Percentiles rank a stretch among this genome's conserved stretches.
Conservation (phyloP, 352 stramenopile genomes). For the Globisporangium recalcitrans region DNA sequence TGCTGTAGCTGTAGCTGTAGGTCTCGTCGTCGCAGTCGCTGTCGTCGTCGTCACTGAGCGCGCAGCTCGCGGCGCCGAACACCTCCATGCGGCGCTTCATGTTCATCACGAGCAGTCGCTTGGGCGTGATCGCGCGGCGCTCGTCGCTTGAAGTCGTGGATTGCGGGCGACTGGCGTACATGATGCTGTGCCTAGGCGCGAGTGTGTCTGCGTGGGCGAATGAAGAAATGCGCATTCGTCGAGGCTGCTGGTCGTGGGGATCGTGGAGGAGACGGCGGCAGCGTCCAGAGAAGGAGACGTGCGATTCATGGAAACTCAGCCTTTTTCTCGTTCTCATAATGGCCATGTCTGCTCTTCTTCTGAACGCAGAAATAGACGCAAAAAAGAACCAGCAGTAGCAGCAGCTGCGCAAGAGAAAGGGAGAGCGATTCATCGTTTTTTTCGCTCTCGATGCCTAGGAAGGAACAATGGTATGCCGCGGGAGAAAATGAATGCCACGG, state of each 20-base stretch:
- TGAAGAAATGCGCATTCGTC: neutral
- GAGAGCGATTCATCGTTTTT: neutral
- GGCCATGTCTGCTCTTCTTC: neutral
- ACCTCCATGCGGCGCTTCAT: slow-evolving; percentile 4
- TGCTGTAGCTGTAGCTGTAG: neutral
- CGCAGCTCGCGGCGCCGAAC: too few species aligned
- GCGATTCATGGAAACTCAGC: neutral
- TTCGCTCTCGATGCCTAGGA: neutral
- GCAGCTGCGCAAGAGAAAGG: neutral
- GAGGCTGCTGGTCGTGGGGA: too few species aligned
- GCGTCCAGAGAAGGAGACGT: neutral
- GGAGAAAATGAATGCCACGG: too few species aligned
- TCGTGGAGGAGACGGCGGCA: neutral
- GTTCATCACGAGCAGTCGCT: neutral
- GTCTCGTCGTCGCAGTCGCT: neutral
- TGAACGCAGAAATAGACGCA: neutral
- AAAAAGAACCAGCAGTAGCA: neutral
- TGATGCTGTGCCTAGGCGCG: neutral
- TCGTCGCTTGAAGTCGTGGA: neutral
- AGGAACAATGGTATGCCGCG: neutral
- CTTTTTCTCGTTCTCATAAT: neutral
- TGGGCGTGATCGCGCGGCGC: neutral
- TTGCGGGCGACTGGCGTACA: neutral
- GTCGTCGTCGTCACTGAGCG: neutral
- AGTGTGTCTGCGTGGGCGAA: neutral